These are phyloP conservation scores for Cutaneotrichosporon cavernicola DNA, from an alignment of 1,284 basidiomycete genomes.

Conservation along the genomic window DNA sequence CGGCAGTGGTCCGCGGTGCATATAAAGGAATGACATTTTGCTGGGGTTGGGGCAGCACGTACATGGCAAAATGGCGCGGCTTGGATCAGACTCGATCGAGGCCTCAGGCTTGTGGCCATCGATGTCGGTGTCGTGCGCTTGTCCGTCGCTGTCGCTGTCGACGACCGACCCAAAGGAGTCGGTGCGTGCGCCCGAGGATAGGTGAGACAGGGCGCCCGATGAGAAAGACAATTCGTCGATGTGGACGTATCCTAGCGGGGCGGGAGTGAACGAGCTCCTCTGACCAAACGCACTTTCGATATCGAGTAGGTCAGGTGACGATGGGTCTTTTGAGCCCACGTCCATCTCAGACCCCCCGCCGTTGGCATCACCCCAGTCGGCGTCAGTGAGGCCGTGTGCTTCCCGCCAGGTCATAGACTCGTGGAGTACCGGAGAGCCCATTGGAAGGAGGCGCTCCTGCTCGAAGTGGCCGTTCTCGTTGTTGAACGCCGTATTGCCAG, in stretches of 20 bases:
- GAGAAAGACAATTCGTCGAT: constrained; percentile 5
- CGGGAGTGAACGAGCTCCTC: not conserved
- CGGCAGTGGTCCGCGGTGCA: not conserved
- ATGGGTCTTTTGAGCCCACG: not conserved
- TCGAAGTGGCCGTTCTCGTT: not conserved
- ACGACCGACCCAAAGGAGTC: not conserved
- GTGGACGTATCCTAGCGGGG: not conserved
- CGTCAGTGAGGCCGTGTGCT: not conserved
- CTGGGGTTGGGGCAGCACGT: too few species aligned
- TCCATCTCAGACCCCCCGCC: not conserved
- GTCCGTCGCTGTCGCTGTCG: not conserved
- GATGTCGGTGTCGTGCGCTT: not conserved
- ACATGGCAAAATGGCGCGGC: not conserved
- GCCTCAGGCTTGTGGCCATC: not conserved
- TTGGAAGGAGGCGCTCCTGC: not conserved
- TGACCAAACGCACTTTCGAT: too few species aligned
- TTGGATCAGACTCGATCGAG: not conserved
- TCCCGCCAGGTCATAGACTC: not conserved
- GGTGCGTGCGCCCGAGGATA: not conserved
- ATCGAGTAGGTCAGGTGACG: constrained; percentile 2
- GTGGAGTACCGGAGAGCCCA: not conserved
- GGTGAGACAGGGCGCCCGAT: not conserved
- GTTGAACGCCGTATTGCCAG: not conserved
- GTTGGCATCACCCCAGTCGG: not conserved
- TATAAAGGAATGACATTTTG: not conserved